These are phyloP conservation scores for Massariosphaeria phaeospora DNA, from an alignment of 495 filamentous ascomycete species.

Conservation along the genomic window DNA sequence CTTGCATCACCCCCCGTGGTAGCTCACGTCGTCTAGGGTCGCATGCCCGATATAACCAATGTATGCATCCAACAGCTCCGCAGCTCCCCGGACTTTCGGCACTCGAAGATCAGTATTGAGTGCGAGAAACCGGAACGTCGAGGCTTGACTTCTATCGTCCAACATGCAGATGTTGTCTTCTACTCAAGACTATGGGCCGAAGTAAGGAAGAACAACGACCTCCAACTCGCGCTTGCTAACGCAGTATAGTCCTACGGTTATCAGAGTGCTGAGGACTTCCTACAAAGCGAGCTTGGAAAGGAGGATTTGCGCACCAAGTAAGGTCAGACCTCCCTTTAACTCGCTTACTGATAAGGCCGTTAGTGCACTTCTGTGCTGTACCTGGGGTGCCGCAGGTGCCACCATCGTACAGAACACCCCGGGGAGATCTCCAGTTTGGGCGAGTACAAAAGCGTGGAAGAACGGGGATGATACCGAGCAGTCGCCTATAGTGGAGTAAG, in stretches of 20 bases:
- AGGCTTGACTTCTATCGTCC: slow-evolving; percentile 57
- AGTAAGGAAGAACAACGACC: slow-evolving; percentile 39
- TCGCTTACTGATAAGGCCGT: no score
- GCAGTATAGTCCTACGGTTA: no score
- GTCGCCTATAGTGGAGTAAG: slow-evolving; percentile 62
- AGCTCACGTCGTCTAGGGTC: slow-evolving; percentile 48
- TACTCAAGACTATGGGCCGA: slow-evolving; percentile 65
- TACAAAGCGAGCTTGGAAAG: no score
- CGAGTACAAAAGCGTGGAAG: slow-evolving; percentile 36
- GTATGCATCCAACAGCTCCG: slow-evolving; percentile 58
- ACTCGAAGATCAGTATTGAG: slow-evolving; percentile 59
- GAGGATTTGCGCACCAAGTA: no score
- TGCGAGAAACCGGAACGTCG: slow-evolving; percentile 61
- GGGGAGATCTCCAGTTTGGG: background rate
- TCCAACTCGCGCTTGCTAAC: background rate
- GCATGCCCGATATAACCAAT: slow-evolving; percentile 59
- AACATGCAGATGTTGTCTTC: slow-evolving; percentile 62
- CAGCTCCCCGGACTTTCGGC: slow-evolving; percentile 38
- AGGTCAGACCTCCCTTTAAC: no score
- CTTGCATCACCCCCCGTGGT: background rate
- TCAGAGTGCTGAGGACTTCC: no score
- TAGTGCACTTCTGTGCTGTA: slow-evolving; percentile 58
- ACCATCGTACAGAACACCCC: slow-evolving; percentile 31
- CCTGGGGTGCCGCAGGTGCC: slow-evolving; percentile 63
- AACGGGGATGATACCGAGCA: background rate